phyloP scores from a whole-genome alignment of 2,329 filamentous ascomycete genomes.

The Fusarium poae region DNA sequence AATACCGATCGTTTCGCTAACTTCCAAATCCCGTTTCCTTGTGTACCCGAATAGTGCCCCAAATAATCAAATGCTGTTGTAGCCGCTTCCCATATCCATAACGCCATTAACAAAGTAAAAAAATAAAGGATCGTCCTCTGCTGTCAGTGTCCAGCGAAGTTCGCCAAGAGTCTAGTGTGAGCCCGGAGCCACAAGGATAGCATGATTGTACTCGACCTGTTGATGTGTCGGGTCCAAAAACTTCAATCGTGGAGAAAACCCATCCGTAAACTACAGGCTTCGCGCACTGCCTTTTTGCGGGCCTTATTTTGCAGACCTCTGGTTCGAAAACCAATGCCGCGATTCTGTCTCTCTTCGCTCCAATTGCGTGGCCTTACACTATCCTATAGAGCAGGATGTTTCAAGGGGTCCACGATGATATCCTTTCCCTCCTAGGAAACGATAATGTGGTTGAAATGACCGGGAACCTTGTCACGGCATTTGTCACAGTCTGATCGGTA shows the following conservation, averaged over 20 bases:
- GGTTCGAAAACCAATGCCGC: neutral
- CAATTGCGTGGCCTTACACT: constrained; percentile 47
- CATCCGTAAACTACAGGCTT: no score
- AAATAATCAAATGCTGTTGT: constrained; percentile 33
- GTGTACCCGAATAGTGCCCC: constrained; percentile 10
- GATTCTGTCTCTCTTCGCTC: constrained; percentile 29
- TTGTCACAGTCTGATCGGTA: constrained; percentile 84
- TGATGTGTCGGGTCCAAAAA: neutral
- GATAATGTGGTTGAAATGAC: constrained; percentile 85
- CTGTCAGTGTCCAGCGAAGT: constrained; percentile 11
- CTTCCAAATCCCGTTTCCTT: constrained; percentile 23
- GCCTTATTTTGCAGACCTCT: neutral
- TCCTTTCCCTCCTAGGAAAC: constrained; percentile 64
- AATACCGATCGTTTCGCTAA: constrained; percentile 24
- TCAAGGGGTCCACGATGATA: constrained; percentile 46
- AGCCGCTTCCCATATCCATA: constrained; percentile 32
- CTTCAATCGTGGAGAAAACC: no score
- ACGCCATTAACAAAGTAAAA: constrained; percentile 35
- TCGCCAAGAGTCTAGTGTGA: neutral
- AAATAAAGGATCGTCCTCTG: constrained; percentile 17
- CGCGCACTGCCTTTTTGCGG: neutral
- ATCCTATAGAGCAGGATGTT: constrained; percentile 45
- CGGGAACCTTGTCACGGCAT: constrained; percentile 79
- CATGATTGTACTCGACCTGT: neutral
- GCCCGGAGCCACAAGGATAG: neutral